phyloP scores from a whole-genome alignment of 768 basidiomycete species.

The Panellus pusillus region DNA sequence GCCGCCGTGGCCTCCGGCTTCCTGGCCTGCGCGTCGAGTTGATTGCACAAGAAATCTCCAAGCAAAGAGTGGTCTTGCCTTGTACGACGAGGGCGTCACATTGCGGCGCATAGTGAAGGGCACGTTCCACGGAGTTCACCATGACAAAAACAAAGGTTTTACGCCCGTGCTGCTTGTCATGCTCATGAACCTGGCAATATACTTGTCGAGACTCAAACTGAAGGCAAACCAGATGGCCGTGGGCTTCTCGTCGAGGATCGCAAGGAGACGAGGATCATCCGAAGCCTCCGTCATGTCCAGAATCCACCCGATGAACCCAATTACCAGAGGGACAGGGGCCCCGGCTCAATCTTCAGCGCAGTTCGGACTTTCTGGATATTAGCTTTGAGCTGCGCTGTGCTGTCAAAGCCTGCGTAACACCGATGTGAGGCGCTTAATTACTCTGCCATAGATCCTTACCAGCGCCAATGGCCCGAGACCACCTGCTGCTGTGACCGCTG shows the following conservation, averaged over 20 bases:
- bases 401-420: slow-evolving; percentile 36
- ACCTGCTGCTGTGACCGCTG: slow-evolving; percentile 50
- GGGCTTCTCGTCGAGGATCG: slow-evolving; percentile 46
- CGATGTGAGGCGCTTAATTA: not conserved
- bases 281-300: slow-evolving; percentile 43
- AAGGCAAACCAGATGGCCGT: slow-evolving; percentile 57
- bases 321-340: slow-evolving; percentile 50
- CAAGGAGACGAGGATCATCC: slow-evolving; percentile 38
- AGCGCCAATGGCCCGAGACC: slow-evolving; percentile 59
- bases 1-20: slow-evolving; percentile 49
- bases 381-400: slow-evolving; percentile 34
- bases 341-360: slow-evolving; percentile 30
- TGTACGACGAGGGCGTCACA: slow-evolving; percentile 56
- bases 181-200: slow-evolving; percentile 45
- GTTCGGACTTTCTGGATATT: slow-evolving; percentile 41
- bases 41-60: not conserved
- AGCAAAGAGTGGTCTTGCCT: slow-evolving; percentile 33
- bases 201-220: slow-evolving; percentile 40
- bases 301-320: slow-evolving; percentile 60
- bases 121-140: slow-evolving; percentile 45
- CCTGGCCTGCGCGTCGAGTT: slow-evolving; percentile 36
- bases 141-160: slow-evolving; percentile 39
- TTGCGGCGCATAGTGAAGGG: slow-evolving; percentile 40
- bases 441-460: slow-evolving; percentile 31
- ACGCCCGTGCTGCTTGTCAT: slow-evolving; percentile 33